Evolutionary conservation across 78 protist species (phyloP), one percentile per base, ranked within the genome.

Genomic region (slime mould (Dictyostelium discoideum)): DNA sequence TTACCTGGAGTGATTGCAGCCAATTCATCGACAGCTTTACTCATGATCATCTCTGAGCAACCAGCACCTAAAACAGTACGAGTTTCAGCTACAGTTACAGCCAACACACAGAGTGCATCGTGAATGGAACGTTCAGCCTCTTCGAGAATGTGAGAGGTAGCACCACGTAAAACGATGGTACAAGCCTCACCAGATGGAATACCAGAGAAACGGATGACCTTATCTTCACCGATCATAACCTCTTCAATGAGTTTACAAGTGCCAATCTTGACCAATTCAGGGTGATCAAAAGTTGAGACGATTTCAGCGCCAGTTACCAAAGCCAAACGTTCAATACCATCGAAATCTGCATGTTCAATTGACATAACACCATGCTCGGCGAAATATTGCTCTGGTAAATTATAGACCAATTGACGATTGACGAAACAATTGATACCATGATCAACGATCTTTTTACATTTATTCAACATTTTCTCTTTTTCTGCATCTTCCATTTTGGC

Each of bases 61-160:
- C 99, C 99, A 65, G 99, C 99, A 22, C 99, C 99, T 39, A 92
- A 96, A 57, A 99, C 97, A 18, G 97, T 84, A 37, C 97, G 85
- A 16, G 99, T 77, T 92, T 99, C 99, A 29, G 20, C 20, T 16
- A 98, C 98, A 5, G 98, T 96, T 40, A 96, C 98, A 24, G 98
- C 48, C 14, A 99, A 97, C 5, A 99, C 99, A 95, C 99, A 98
- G 46, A 99, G 99, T 7, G 99, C 99, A 94, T 99, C 99, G 97
- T 99, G 99, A 44, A 99, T 96, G 39, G 99, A 98, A 46, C 99
- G 97, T 92, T 99, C 99, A 63, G 99, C 99, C 95, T 99, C 99
- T 63, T 99, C 99, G 39, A 99, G 97, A 39, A 99, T 92, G 60
- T 98, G 99, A 11, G 92, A 73, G 79, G 99, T 96, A 26, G 99